Evolutionary conservation across 2,329 filamentous ascomycete genomes (phyloP), one percentile per base, ranked within the genome.

Genomic region (Elsinoe perseae): DNA sequence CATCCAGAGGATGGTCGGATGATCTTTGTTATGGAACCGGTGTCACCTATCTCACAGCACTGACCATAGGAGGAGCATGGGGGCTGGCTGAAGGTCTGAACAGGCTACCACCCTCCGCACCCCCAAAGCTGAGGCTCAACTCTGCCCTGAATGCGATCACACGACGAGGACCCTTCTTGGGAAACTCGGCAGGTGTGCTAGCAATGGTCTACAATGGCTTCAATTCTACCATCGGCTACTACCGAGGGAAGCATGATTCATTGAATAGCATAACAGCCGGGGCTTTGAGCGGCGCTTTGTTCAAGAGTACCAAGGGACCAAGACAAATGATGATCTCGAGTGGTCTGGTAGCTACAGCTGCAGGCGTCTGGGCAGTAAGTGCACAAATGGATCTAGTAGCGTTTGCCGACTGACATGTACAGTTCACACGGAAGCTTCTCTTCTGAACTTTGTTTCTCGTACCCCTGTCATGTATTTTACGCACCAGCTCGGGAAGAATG

Each of bases 1-100:
- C 95, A 42, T 96, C 91, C 57, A 86, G 93, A 71, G 93, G 93
- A 70, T 98, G 95, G 84, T 95, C 91, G 59, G 93, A 98, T 70
- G 93, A 98, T 72, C 82, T 98, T 59, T 97, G 93, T 75, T 98
- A 98, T 72, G 93, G 95, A 68, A 95, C 93, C 20, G 93, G 93
- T 65, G 85, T 92, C 60, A 95, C 90, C 68, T 98, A 98, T 70
- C 78, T 98, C 59, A 77, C 87, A n/a, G 93, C 87, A 5, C 77
- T 98, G 65, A 81, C 86, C 38, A 70, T 95, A 63, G 93, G 93
- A 71, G 93, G 93, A 63, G 85, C 83, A 57, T 97, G 92, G 92
- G 93, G 93, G 60, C 72, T 98, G 64, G 85, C 87, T 62, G 93
- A 98, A 73, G 93, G 93, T 9, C 75, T 97, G 65, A 83, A 85